phyloP scores from a whole-genome alignment of 257 asterid species.

The Solanum bulbocastanum region DNA sequence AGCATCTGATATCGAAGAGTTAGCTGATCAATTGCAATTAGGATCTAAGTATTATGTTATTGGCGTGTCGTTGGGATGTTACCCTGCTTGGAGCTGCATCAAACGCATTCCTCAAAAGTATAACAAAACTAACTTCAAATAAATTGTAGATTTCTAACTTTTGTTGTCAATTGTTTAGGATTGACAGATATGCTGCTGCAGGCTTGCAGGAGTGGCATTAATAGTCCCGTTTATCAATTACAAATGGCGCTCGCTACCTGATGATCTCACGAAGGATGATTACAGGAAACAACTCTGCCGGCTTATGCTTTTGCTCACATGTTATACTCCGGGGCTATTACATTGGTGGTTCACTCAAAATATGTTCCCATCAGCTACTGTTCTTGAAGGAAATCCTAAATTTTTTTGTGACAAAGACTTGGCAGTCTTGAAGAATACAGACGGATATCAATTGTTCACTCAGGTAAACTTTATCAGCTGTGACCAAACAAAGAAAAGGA shows the following conservation, averaged over 20 bases:
- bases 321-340: constrained; percentile 46
- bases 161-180: neutral
- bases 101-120: constrained; percentile 62
- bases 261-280: constrained; percentile 45
- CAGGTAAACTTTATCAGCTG: constrained; percentile 27
- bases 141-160: neutral
- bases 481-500: neutral
- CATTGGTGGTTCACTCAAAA: constrained; percentile 93
- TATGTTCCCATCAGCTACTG: constrained; percentile 64
- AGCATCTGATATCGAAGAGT: constrained; percentile 77
- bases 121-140: neutral
- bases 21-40: constrained; percentile 61
- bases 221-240: constrained; percentile 75
- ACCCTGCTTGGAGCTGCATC: constrained; percentile 79
- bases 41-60: constrained; percentile 63
- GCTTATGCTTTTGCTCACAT: constrained; percentile 34
- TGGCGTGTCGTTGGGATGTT: constrained; percentile 77
- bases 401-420: constrained; percentile 64
- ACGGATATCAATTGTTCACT: constrained; percentile 64
- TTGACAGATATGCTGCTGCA: constrained; percentile 8
- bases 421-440: constrained; percentile 64
- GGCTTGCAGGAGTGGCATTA: constrained; percentile 76
- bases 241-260: constrained; percentile 81
- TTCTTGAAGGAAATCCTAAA: constrained; percentile 59
- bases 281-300: constrained; percentile 55